Evolutionary conservation across 2,329 filamentous ascomycete species (phyloP).

Genomic region (Fusarium falciforme): DNA sequence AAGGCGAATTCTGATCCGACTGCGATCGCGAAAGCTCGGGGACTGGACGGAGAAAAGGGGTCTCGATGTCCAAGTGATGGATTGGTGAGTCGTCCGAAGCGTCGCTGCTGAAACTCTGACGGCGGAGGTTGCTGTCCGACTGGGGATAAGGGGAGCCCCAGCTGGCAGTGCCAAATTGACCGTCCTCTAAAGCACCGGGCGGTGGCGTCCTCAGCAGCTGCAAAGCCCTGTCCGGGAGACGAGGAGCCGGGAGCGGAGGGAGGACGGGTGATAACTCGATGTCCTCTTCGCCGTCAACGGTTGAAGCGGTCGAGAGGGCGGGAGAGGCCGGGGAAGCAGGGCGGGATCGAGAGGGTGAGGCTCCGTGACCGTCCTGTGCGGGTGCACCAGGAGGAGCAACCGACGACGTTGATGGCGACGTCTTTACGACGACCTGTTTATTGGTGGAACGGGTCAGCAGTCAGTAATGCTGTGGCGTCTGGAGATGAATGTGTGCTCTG

Average conservation of each 20-base stretch:
- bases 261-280: slow-evolving; percentile 68
- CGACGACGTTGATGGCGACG: slow-evolving; percentile 65
- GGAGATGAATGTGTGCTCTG: slow-evolving; percentile 37
- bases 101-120: slow-evolving; percentile 67
- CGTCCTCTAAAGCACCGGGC: slow-evolving; percentile 48
- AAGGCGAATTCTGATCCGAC: slow-evolving; percentile 44
- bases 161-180: slow-evolving; percentile 75
- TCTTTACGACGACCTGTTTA: slow-evolving; percentile 59
- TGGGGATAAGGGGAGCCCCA: slow-evolving; percentile 93
- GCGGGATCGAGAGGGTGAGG: slow-evolving; percentile 49
- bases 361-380: slow-evolving; percentile 67
- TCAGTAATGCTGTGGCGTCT: slow-evolving; percentile 40
- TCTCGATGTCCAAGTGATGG: slow-evolving; percentile 71
- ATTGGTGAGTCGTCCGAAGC: slow-evolving; percentile 70
- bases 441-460: slow-evolving; percentile 39
- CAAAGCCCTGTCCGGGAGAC: slow-evolving; percentile 65
- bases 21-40: slow-evolving; percentile 55
- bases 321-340: slow-evolving; percentile 62
- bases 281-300: slow-evolving; percentile 67
- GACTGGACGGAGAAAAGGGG: slow-evolving; percentile 70
- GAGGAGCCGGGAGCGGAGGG: slow-evolving; percentile 69
- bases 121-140: slow-evolving; percentile 65
- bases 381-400: slow-evolving; percentile 67
- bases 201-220: slow-evolving; percentile 68
- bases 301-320: slow-evolving; percentile 71